Conservation (phyloP, 2,329 filamentous ascomycete genomes). For the Cryphonectria parasitica region DNA sequence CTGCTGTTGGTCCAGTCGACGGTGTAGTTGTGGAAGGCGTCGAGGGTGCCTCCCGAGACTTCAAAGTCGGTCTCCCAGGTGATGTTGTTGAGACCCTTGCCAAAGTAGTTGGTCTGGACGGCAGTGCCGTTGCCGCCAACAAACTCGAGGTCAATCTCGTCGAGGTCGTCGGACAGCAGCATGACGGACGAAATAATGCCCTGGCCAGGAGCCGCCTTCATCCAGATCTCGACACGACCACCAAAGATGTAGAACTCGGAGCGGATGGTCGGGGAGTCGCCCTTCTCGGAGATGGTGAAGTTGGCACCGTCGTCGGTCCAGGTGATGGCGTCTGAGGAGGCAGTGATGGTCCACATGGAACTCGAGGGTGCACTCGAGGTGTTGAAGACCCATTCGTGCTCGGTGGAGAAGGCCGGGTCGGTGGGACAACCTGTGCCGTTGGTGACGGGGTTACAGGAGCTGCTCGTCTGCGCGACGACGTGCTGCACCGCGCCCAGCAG, state of each 20-base stretch:
- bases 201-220: constrained; percentile 74
- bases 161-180: constrained; percentile 79
- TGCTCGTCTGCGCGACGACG: constrained; percentile 72
- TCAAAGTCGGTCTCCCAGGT: constrained; percentile 65
- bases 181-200: constrained; percentile 85
- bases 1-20: constrained; percentile 70
- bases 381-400: constrained; percentile 68
- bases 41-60: constrained; percentile 57
- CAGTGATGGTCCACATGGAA: constrained; percentile 70
- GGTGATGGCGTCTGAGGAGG: constrained; percentile 66
- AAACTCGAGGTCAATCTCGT: constrained; percentile 89
- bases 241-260: constrained; percentile 87
- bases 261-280: constrained; percentile 78
- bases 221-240: constrained; percentile 74
- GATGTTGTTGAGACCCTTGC: constrained; percentile 70
- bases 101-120: constrained; percentile 77
- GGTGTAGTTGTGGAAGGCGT: constrained; percentile 76
- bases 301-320: constrained; percentile 68
- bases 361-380: constrained; percentile 51
- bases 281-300: constrained; percentile 71
- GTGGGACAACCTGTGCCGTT: constrained; percentile 68
- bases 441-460: constrained; percentile 73
- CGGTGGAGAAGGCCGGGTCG: constrained; percentile 71
- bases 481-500: constrained; percentile 50
- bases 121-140: constrained; percentile 67